These are phyloP conservation scores for Ustilago tritici DNA, from an alignment of 1,284 basidiomycete genomes.

Conservation along the genomic window DNA sequence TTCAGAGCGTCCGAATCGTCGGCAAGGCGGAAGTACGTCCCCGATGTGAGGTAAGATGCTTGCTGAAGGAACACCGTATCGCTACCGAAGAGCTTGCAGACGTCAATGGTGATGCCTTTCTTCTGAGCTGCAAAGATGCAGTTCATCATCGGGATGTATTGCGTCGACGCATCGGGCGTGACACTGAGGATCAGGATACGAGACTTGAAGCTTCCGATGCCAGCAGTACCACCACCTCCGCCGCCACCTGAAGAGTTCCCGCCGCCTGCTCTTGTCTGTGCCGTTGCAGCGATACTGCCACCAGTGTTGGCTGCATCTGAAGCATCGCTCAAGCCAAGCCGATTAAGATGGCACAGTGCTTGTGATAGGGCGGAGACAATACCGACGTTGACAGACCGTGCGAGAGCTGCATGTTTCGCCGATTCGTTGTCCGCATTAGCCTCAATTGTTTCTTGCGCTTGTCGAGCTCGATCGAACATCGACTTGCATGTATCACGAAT, in stretches of 20 bases:
- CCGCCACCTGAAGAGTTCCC: slow-evolving; percentile 11
- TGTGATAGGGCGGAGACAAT: slow-evolving; percentile 54
- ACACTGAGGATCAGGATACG: slow-evolving; percentile 91
- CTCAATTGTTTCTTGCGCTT: slow-evolving; percentile 21
- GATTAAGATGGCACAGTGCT: slow-evolving; percentile 54
- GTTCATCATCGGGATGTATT: slow-evolving; percentile 98
- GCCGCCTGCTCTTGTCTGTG: slow-evolving; percentile 35
- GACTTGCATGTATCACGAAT: slow-evolving; percentile 38
- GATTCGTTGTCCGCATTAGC: slow-evolving; percentile 24
- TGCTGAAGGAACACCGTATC: slow-evolving; percentile 97
- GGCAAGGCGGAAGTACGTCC: slow-evolving; percentile 87
- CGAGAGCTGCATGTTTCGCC: slow-evolving; percentile 28
- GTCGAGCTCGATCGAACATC: slow-evolving; percentile 42
- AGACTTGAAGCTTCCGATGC: slow-evolving; percentile 45
- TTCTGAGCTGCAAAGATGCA: slow-evolving; percentile 99
- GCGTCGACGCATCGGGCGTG: slow-evolving; percentile 85
- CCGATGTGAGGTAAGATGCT: slow-evolving; percentile 92
- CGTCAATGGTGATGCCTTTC: slow-evolving; percentile 92
- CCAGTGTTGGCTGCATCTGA: slow-evolving; percentile 31
- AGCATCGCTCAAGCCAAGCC: slow-evolving; percentile 36
- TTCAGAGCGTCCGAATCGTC: slow-evolving; percentile 85
- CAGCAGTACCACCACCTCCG: slow-evolving; percentile 10
- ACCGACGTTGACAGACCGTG: slow-evolving; percentile 43
- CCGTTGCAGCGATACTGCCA: slow-evolving; percentile 26
- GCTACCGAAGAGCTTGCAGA: slow-evolving; percentile 88